These are phyloP conservation scores for Lentinus tigrinus DNA, from an alignment of 768 basidiomycete species.

Conservation along the genomic window DNA sequence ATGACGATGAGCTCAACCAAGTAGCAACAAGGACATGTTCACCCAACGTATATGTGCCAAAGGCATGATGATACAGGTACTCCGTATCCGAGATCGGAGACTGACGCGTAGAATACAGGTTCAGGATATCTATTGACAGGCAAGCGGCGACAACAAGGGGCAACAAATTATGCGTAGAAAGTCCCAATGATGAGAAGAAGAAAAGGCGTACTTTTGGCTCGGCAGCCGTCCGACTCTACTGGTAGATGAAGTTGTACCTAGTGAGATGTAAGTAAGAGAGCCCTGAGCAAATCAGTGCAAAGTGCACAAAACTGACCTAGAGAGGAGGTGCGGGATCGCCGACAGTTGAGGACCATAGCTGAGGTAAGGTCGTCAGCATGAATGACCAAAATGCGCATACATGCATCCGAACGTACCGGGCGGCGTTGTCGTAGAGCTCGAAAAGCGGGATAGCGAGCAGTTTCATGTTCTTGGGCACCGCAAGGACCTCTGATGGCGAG, in stretches of 20 bases:
- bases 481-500: conserved; percentile 72
- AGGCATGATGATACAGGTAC: too few species aligned
- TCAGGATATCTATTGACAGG: background rate
- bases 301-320: conserved; percentile 50
- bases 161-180: background rate
- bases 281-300: background rate
- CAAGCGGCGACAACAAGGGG: background rate
- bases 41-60: too few species aligned
- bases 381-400: background rate
- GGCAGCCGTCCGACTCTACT: conserved; percentile 35
- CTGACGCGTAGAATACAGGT: background rate
- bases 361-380: background rate
- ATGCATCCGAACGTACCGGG: conserved; percentile 49
- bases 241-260: conserved; percentile 77
- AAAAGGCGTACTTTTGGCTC: background rate
- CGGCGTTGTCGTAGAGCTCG: conserved; percentile 96
- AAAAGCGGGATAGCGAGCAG: conserved; percentile 94
- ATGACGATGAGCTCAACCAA: too few species aligned
- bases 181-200: background rate
- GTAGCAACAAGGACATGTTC: too few species aligned
- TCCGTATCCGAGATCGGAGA: too few species aligned
- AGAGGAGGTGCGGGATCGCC: conserved; percentile 89
- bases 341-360: conserved; percentile 93
- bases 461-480: conserved; percentile 99
- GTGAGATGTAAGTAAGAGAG: background rate